Evolutionary conservation across 2,329 filamentous ascomycete genomes (phyloP).

Genomic region (Cordyceps cateniannulata): DNA sequence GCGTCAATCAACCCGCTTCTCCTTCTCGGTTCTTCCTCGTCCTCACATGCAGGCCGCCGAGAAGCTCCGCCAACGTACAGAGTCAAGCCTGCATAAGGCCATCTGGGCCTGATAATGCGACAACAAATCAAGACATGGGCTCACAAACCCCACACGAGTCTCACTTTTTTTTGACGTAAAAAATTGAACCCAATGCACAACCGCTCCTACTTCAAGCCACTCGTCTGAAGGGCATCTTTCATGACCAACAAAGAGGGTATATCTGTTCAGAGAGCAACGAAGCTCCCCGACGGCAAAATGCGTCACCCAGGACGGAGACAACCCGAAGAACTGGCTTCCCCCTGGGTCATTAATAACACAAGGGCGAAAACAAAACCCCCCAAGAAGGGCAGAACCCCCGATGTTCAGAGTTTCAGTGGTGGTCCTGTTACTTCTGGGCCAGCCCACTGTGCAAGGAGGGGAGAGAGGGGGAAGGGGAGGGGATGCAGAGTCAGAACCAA

Average conservation of each 20-base stretch:
- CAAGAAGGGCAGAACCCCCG: background rate
- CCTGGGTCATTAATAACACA: too few relatives aligned
- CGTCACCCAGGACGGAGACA: too few relatives aligned
- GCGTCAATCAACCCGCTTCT: too few relatives aligned
- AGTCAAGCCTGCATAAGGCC: background rate
- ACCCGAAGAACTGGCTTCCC: too few relatives aligned
- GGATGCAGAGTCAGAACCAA: background rate
- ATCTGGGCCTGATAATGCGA: background rate
- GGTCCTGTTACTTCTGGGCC: background rate
- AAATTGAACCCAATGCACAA: background rate
- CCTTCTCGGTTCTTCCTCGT: background rate
- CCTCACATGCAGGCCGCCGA: background rate
- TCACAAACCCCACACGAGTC: background rate
- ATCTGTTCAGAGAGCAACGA: background rate
- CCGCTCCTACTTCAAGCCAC: too few relatives aligned
- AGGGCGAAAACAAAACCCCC: too few relatives aligned
- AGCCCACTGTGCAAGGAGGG: background rate
- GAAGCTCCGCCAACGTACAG: background rate
- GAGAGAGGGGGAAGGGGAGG: too few relatives aligned
- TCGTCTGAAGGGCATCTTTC: too few relatives aligned
- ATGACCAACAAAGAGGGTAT: too few relatives aligned
- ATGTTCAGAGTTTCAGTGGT: constrained; percentile 5
- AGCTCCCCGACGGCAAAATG: background rate
- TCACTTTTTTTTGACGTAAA: background rate
- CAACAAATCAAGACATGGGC: background rate